Evolutionary conservation across 441 rosid species (phyloP).

Genomic region (Raphanus hybrid): DNA sequence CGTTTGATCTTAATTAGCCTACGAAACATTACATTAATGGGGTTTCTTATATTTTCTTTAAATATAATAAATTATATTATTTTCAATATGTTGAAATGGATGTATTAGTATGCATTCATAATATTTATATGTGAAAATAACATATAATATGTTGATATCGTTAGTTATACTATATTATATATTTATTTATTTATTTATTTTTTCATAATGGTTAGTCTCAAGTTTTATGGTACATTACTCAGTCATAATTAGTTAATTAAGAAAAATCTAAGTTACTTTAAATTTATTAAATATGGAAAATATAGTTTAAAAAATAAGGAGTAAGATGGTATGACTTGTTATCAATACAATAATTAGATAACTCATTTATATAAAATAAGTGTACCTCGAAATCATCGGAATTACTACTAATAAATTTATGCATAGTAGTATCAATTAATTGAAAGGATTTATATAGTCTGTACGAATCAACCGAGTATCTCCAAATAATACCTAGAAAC

Average conservation of each 20-base stretch:
- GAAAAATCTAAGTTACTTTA: neutral
- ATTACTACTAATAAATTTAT: neutral
- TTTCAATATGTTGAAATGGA: neutral
- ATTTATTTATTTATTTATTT: no score
- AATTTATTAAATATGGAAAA: neutral
- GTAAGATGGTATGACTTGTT: neutral
- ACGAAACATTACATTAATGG: neutral
- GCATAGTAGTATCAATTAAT: neutral
- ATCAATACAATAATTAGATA: neutral
- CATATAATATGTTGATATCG: no score
- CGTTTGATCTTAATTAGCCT: neutral
- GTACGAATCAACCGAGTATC: neutral
- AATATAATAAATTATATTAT: neutral
- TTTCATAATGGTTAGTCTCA: no score
- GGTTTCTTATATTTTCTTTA: neutral
- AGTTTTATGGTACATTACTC: no score
- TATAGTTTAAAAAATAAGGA: neutral
- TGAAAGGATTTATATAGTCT: neutral
- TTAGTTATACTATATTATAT: no score
- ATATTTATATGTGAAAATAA: neutral
- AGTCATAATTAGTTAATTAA: neutral
- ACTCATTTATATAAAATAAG: neutral
- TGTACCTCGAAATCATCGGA: slow-evolving; percentile 26
- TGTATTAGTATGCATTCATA: neutral
- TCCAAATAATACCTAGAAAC: neutral